Conservation (phyloP, 2,329 filamentous ascomycete genomes). For the Teratosphaeria zuluensis region DNA sequence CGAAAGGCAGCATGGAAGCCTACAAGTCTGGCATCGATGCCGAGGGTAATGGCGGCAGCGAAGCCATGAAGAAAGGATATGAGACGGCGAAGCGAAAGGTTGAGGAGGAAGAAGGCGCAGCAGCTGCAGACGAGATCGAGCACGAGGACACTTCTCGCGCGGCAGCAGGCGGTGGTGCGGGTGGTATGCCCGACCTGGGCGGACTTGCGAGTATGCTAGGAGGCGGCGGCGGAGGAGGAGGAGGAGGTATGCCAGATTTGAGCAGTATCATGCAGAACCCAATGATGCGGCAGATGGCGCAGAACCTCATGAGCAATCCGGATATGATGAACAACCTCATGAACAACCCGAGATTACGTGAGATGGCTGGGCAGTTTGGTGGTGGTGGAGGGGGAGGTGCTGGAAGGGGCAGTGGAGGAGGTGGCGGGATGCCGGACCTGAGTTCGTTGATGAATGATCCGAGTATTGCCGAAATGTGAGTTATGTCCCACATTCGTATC, state of each 20-base stretch:
- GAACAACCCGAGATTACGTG: conserved; percentile 79
- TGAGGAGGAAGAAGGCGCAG: conserved; percentile 56
- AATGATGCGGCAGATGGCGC: conserved; percentile 96
- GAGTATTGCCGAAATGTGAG: conserved; percentile 85
- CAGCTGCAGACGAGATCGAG: conserved; percentile 24
- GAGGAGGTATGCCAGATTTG: conserved; percentile 81
- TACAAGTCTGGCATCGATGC: conserved; percentile 88
- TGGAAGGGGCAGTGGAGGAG: conserved; percentile 17
- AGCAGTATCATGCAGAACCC: conserved; percentile 88
- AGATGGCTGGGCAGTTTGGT: conserved; percentile 77
- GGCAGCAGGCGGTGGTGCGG: conserved; percentile 25
- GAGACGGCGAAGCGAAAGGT: conserved; percentile 86
- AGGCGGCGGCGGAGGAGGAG: conserved; percentile 48
- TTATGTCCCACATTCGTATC: conserved; percentile 17
- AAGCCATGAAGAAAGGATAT: conserved; percentile 94
- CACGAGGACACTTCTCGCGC: conserved; percentile 17
- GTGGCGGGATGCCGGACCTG: conserved; percentile 81
- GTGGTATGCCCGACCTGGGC: conserved; percentile 35
- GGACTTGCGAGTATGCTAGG: conserved; percentile 40
- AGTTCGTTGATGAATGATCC: conserved; percentile 83
- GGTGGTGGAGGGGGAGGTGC: conserved; percentile 31
- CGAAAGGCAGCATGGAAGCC: conserved; percentile 85
- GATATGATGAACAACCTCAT: conserved; percentile 86
- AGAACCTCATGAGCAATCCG: conserved; percentile 95
- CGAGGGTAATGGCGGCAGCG: conserved; percentile 87